A percentile compares a stretch with the other conserved stretches of the same genome.
Conservation (phyloP, 495 filamentous ascomycete species). For the Aspergillus affinis region DNA sequence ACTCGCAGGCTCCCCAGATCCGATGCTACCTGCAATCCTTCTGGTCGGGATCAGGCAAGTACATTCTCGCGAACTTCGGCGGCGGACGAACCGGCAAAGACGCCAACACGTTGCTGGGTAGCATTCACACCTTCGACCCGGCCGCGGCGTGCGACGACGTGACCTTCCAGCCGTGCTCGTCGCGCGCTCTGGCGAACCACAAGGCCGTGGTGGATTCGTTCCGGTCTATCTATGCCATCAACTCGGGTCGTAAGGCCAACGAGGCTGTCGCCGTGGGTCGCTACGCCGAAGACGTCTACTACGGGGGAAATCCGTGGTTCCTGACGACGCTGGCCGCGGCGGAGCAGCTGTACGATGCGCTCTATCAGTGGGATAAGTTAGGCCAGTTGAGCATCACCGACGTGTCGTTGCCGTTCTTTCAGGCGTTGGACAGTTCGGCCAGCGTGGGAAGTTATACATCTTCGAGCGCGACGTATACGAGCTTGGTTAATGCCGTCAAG, state of each 20-base stretch:
- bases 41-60: constrained; percentile 54
- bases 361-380: constrained; percentile 57
- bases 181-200: constrained; percentile 62
- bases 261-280: constrained; percentile 65
- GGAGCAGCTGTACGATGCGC: constrained; percentile 64
- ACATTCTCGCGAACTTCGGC: constrained; percentile 55
- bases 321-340: constrained; percentile 63
- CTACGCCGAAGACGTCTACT: constrained; percentile 69
- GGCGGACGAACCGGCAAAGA: constrained; percentile 59
- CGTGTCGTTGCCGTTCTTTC: constrained; percentile 59
- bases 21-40: constrained; percentile 63
- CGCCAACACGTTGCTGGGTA: constrained; percentile 59
- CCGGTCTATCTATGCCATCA: constrained; percentile 57
- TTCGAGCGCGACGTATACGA: constrained; percentile 50
- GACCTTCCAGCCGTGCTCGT: constrained; percentile 62
- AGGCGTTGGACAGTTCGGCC: constrained; percentile 47
- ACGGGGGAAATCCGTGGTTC: constrained; percentile 69
- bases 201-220: constrained; percentile 65
- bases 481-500: constrained; percentile 53
- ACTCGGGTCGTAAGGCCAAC: constrained; percentile 40
- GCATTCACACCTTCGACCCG: constrained; percentile 66
- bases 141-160: constrained; percentile 48
- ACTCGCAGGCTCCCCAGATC: constrained; percentile 57
- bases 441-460: constrained; percentile 37
- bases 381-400: constrained; percentile 54